Evolutionary conservation across 768 basidiomycete genomes (phyloP), one percentile per base, ranked within the genome.

Genomic region (Rubroboletus satanas): DNA sequence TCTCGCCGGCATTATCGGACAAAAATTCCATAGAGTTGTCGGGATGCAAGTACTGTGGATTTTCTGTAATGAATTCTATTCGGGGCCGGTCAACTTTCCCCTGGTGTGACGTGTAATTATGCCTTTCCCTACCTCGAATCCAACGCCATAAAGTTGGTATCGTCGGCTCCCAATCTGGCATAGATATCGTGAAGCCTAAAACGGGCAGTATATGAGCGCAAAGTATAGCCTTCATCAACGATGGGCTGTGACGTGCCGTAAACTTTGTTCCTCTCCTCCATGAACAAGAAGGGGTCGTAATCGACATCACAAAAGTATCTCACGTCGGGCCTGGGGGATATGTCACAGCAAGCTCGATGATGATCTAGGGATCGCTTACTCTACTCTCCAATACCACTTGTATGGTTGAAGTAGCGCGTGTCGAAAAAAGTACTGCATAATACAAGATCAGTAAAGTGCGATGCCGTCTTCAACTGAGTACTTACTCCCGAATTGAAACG

Each of bases 401-500:
- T 79, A 84, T 29, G 75, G 65, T 36, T 74, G 73, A 26, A 87
- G 69, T 5, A 84, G 59, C 38, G 78, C 75, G 57, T 85, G 83
- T 47, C 66, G 68, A 69, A 75, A 85, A 69, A 85, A 85, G 71
- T 76, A 81, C 75, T 82, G 46, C 7, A 31, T 28, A 31, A 31
- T 21, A 51, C 52, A 37, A 52, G n/a, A 29, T 65, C 36, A 62
- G 53, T 45, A 11, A 43, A 53, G 18, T 28, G 33, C 3, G 33
- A 28, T 17, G 42, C 7, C 17, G 15, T 2, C 14, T 37, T 35
- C 11, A 41, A 41, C n/a, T 38, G 35, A 31, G 10, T 28, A 67
- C 79, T 56, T 59, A 84, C 83, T 2, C 83, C 86, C 1, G 84
- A 87, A 67, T 87, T 85, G 71, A 81, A 89, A 36, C 87, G 76